These are phyloP conservation scores for Neocatenulostroma microsporum DNA, from an alignment of 2,329 filamentous ascomycete genomes.

Conservation along the genomic window DNA sequence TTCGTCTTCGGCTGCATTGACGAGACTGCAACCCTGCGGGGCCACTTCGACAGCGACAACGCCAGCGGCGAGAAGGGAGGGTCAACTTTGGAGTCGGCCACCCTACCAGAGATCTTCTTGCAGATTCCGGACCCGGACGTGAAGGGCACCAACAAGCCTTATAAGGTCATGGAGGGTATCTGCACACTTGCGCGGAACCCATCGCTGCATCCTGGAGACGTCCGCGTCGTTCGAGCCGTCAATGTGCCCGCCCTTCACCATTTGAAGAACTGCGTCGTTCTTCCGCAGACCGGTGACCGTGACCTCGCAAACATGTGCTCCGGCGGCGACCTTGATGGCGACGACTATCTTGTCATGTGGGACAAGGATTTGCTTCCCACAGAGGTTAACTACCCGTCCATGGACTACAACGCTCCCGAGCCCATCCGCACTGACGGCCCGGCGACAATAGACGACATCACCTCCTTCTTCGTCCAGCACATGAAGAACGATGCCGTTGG, in stretches of 20 bases:
- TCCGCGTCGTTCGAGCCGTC: conserved; percentile 58
- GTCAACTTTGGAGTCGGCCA: conserved; percentile 37
- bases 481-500: conserved; percentile 45
- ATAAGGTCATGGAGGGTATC: conserved; percentile 62
- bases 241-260: conserved; percentile 53
- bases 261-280: conserved; percentile 68
- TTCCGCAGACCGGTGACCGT: conserved; percentile 61
- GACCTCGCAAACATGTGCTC: conserved; percentile 72
- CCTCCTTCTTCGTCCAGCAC: conserved; percentile 71
- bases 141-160: conserved; percentile 46
- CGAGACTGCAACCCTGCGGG: conserved; percentile 67
- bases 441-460: conserved; percentile 62
- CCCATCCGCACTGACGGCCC: conserved; percentile 57
- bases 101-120: conserved; percentile 78
- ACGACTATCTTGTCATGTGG: conserved; percentile 73
- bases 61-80: conserved; percentile 10
- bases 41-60: conserved; percentile 45
- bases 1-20: conserved; percentile 86
- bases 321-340: conserved; percentile 77
- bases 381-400: conserved; percentile 48
- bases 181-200: conserved; percentile 88
- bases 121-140: conserved; percentile 55
- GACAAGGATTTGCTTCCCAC: conserved; percentile 48
- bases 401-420: conserved; percentile 62
- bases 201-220: conserved; percentile 75